phyloP scores from a whole-genome alignment of 1,284 basidiomycete species.

The Ustilago xerochloae region DNA sequence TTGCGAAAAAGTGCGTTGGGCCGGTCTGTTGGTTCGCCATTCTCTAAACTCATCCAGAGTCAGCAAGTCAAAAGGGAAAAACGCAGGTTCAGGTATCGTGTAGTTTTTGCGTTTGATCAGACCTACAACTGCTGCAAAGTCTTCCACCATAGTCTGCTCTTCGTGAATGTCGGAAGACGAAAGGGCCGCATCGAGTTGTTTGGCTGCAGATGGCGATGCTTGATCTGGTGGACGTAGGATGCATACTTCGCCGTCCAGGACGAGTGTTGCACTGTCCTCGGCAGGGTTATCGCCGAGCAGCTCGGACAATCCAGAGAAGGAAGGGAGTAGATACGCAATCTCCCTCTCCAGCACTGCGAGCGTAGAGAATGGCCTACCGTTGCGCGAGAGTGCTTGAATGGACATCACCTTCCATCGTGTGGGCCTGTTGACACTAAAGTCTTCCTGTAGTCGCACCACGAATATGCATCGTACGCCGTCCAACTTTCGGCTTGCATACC shows the following conservation, averaged over 20 bases:
- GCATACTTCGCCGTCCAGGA: constrained; percentile 60
- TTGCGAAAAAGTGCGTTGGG: constrained; percentile 25
- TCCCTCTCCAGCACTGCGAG: constrained; percentile 35
- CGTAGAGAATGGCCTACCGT: constrained; percentile 35
- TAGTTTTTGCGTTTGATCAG: constrained; percentile 36
- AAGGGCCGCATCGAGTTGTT: constrained; percentile 16
- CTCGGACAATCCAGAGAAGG: constrained; percentile 14
- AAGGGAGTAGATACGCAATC: constrained; percentile 20
- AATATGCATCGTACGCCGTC: constrained; percentile 58
- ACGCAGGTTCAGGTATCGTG: constrained; percentile 34
- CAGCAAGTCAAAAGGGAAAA: constrained; percentile 55
- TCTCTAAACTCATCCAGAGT: constrained; percentile 46
- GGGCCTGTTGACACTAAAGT: background rate
- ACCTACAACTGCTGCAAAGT: constrained; percentile 47
- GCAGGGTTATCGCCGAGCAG: background rate
- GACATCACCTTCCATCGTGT: constrained; percentile 16
- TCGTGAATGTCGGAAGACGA: background rate
- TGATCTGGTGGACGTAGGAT: constrained; percentile 30
- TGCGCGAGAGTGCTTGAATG: constrained; percentile 46
- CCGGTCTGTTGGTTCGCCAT: constrained; percentile 19
- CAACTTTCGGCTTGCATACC: constrained; percentile 56
- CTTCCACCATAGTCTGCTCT: constrained; percentile 44
- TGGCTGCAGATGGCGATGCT: constrained; percentile 26
- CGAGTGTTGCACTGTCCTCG: constrained; percentile 21
- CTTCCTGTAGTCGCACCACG: constrained; percentile 25